Conservation (phyloP, 768 basidiomycete genomes). For the Suillus subluteus region DNA sequence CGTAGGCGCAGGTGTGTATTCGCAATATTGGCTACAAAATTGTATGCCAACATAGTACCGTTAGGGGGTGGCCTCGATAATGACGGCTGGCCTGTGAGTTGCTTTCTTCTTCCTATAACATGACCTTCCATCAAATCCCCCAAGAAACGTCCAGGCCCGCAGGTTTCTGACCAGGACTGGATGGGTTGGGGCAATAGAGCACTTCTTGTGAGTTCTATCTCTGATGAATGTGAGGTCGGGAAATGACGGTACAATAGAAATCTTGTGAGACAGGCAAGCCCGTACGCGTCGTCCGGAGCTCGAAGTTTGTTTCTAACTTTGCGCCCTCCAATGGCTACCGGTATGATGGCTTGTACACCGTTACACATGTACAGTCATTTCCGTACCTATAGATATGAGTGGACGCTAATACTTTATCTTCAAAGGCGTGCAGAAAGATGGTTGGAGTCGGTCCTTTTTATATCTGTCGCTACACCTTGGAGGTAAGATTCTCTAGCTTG, state of each 20-base stretch:
- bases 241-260: constrained; percentile 16
- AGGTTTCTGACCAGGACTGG: constrained; percentile 29
- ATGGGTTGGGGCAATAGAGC: constrained; percentile 13
- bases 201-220: constrained; percentile 19
- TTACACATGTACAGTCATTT: constrained; percentile 21
- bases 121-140: constrained; percentile 3
- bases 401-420: not conserved
- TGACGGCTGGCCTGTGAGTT: constrained; percentile 10
- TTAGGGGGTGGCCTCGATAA: constrained; percentile 20
- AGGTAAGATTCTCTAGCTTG: constrained; percentile 17
- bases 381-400: not conserved
- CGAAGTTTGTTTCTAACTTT: constrained; percentile 22
- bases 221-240: not conserved
- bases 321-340: constrained; percentile 29
- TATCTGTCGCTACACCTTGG: constrained; percentile 30
- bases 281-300: constrained; percentile 32
- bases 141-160: constrained; percentile 23
- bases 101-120: not conserved
- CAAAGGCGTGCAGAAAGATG: constrained; percentile 26
- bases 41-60: not conserved
- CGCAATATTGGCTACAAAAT: not conserved
- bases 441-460: constrained; percentile 11
- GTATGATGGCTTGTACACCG: constrained; percentile 35
- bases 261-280: constrained; percentile 24
- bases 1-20: constrained; percentile 21